Conservation (phyloP, 176 grass and related monocot genomes). For the Pontederia crassipes region DNA sequence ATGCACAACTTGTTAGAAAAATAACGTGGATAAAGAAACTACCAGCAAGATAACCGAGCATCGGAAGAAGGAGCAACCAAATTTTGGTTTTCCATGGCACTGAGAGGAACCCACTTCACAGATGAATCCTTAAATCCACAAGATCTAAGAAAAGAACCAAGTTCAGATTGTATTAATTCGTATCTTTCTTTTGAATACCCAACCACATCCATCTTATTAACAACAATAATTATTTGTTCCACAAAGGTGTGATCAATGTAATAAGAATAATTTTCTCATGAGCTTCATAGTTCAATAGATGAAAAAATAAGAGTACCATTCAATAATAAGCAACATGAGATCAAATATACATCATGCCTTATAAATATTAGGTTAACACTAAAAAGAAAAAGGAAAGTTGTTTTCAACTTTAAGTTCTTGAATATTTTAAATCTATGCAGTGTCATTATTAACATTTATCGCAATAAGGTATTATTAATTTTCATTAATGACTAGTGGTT, state of each 20-base stretch:
- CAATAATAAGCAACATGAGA: too few species aligned
- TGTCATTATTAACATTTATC: too few species aligned
- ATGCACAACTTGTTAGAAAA: conserved; percentile 78
- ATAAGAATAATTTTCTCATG: too few species aligned
- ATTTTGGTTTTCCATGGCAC: conserved; percentile 83
- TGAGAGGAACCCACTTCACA: conserved; percentile 83
- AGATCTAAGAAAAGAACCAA: conserved; percentile 59
- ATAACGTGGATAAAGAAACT: conserved; percentile 10
- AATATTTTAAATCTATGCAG: too few species aligned
- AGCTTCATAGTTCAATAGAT: too few species aligned
- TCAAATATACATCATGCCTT: too few species aligned
- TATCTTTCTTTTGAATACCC: conserved; percentile 83
- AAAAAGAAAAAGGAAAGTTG: too few species aligned
- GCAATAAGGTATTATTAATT: too few species aligned
- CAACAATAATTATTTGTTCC: conserved; percentile 78
- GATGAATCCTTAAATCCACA: conserved; percentile 78
- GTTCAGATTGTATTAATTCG: conserved; percentile 70
- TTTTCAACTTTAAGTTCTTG: too few species aligned
- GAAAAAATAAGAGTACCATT: too few species aligned
- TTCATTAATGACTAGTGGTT: too few species aligned
- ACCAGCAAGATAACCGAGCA: conserved; percentile 60
- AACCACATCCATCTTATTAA: conserved; percentile 94
- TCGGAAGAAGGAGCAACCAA: conserved; percentile 56
- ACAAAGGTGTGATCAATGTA: conserved; percentile 23
- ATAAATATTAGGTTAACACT: too few species aligned